These are phyloP conservation scores for Ehretia macrophylla DNA, from an alignment of 257 asterid species.

Conservation along the genomic window DNA sequence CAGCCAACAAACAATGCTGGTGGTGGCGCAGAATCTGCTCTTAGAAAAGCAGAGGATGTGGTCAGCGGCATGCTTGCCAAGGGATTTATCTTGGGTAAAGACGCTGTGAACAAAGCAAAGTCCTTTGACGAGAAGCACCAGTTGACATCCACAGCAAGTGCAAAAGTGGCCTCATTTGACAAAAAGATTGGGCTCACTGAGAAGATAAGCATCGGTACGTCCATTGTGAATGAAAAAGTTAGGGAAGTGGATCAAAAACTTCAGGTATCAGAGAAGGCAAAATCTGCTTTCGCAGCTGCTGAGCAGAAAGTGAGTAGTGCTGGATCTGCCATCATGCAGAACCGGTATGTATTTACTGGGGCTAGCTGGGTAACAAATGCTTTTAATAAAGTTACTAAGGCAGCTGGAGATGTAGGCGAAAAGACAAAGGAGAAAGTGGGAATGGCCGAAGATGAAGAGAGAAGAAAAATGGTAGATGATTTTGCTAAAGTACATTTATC, in stretches of 20 bases:
- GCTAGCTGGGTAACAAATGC: slow-evolving; percentile 89
- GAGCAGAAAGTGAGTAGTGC: slow-evolving; percentile 82
- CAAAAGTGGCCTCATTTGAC: slow-evolving; percentile 68
- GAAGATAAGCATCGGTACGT: slow-evolving; percentile 68
- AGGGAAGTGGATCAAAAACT: slow-evolving; percentile 83
- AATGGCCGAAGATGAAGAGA: slow-evolving; percentile 69
- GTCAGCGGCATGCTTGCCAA: slow-evolving; percentile 86
- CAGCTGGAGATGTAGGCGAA: slow-evolving; percentile 90
- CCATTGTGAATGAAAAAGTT: slow-evolving; percentile 76
- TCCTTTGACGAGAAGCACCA: slow-evolving; percentile 80
- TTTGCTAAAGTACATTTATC: slow-evolving; percentile 75
- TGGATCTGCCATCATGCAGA: slow-evolving; percentile 86
- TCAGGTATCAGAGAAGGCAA: slow-evolving; percentile 87
- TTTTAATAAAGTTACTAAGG: slow-evolving; percentile 66
- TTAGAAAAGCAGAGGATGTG: slow-evolving; percentile 91
- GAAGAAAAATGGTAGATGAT: slow-evolving; percentile 82
- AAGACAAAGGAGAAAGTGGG: slow-evolving; percentile 80
- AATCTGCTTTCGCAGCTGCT: slow-evolving; percentile 72
- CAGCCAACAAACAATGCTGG: slow-evolving; percentile 41
- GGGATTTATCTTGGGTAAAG: slow-evolving; percentile 84
- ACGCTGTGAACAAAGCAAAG: slow-evolving; percentile 72
- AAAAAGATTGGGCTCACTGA: slow-evolving; percentile 73
- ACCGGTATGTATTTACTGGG: slow-evolving; percentile 74
- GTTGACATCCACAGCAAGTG: slow-evolving; percentile 75
- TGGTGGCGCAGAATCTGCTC: slow-evolving; percentile 53